Percentiles rank a stretch among this genome's conserved stretches.
phyloP scores from a whole-genome alignment of 108 stramenopile species.

The Nitzschia palea region DNA sequence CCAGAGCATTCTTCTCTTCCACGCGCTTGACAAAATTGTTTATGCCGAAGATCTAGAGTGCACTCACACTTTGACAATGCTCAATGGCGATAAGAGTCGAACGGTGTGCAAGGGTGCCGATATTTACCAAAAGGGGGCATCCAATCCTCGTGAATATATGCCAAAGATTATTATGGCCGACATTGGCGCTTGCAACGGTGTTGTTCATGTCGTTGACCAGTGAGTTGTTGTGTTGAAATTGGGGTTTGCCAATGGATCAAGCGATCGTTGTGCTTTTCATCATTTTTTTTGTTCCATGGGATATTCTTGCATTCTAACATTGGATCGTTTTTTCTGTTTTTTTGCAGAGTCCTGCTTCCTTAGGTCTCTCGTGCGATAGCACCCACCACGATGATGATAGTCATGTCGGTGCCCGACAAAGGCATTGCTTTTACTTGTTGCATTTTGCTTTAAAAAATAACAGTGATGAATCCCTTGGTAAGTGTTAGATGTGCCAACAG shows the following conservation, averaged over 20 bases:
- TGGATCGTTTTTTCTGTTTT: background rate
- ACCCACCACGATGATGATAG: too few relatives aligned
- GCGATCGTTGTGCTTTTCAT: background rate
- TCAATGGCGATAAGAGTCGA: conserved; percentile 26
- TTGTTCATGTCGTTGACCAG: conserved; percentile 55
- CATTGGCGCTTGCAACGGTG: conserved; percentile 46
- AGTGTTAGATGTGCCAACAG: too few relatives aligned
- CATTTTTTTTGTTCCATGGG: background rate
- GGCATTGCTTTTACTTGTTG: too few relatives aligned
- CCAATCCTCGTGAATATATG: conserved; percentile 11
- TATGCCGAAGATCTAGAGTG: conserved; percentile 7
- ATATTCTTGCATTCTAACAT: background rate
- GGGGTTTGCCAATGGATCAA: background rate
- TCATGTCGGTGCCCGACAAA: too few relatives aligned
- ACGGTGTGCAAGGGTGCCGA: conserved; percentile 10
- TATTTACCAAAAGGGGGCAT: conserved; percentile 23
- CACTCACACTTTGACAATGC: conserved; percentile 31
- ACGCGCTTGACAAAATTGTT: background rate
- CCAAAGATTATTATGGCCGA: conserved; percentile 32
- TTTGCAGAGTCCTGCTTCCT: background rate
- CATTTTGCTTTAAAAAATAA: too few relatives aligned
- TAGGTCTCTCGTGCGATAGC: too few relatives aligned
- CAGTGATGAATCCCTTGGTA: too few relatives aligned
- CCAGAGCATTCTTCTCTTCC: conserved; percentile 24
- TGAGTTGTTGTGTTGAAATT: background rate